Evolutionary conservation across 2,329 filamentous ascomycete species (phyloP).

Genomic region (Xylariales sp.): DNA sequence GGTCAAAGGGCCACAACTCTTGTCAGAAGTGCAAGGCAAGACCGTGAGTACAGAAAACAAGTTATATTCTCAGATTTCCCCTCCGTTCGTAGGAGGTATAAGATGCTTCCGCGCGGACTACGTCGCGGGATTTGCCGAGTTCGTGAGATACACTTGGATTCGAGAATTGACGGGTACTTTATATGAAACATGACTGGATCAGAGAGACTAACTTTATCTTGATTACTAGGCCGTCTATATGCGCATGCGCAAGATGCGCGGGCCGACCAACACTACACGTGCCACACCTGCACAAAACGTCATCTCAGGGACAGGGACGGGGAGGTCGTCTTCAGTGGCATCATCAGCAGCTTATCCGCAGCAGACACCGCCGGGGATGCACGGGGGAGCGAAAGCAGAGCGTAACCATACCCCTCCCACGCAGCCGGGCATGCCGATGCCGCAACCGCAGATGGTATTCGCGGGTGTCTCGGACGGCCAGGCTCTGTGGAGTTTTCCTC

Average conservation of each 20-base stretch:
- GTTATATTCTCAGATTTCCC: too few relatives aligned
- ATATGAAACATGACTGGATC: too few relatives aligned
- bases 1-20: constrained; percentile 55
- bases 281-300: constrained; percentile 33
- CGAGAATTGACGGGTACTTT: too few relatives aligned
- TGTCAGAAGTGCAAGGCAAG: constrained; percentile 58
- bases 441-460: constrained; percentile 33
- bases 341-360: constrained; percentile 9
- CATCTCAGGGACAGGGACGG: constrained; percentile 24
- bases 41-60: too few relatives aligned
- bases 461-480: constrained; percentile 45
- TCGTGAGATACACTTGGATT: too few relatives aligned
- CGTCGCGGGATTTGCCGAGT: too few relatives aligned
- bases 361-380: constrained; percentile 7
- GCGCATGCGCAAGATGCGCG: constrained; percentile 52
- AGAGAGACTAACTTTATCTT: too few relatives aligned
- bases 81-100: too few relatives aligned
- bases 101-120: too few relatives aligned
- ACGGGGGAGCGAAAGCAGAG: not conserved
- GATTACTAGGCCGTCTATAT: constrained; percentile 57
- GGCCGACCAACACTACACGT: constrained; percentile 40
- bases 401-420: not conserved
- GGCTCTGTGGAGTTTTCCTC: constrained; percentile 39
- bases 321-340: constrained; percentile 5
- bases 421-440: not conserved